Conservation (phyloP, 2,329 filamentous ascomycete genomes). For the Penicillium sclerotiorum region DNA sequence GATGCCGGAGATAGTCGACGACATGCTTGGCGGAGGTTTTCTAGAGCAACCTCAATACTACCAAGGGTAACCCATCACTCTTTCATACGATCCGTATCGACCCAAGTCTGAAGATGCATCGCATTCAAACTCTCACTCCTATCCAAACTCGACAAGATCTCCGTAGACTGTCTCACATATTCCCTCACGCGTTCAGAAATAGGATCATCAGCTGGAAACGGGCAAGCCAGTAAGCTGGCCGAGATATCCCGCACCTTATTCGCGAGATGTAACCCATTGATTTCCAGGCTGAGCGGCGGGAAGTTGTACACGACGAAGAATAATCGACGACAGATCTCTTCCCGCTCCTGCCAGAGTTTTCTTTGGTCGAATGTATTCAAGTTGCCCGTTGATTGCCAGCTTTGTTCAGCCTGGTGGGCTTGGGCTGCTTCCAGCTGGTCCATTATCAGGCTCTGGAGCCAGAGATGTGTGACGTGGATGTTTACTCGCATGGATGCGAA, state of each 20-base stretch:
- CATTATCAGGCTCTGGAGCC: slow-evolving; percentile 40
- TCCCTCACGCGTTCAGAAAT: slow-evolving; percentile 18
- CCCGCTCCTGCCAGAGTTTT: slow-evolving; percentile 34
- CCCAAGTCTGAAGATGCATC: slow-evolving; percentile 13
- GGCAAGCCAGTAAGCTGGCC: slow-evolving; percentile 37
- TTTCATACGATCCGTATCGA: slow-evolving; percentile 13
- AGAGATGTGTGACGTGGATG: slow-evolving; percentile 42
- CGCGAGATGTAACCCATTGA: slow-evolving; percentile 39
- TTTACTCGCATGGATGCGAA: slow-evolving; percentile 36
- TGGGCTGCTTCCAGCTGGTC: slow-evolving; percentile 36
- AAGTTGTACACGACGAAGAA: slow-evolving; percentile 40
- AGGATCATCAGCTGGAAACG: slow-evolving; percentile 24
- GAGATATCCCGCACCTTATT: slow-evolving; percentile 43
- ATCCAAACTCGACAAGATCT: slow-evolving; percentile 16
- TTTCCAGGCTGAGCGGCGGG: slow-evolving; percentile 34
- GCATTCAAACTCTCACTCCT: slow-evolving; percentile 16
- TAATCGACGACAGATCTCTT: slow-evolving; percentile 42
- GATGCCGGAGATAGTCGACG: no score
- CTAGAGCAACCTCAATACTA: no score
- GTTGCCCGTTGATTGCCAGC: not conserved
- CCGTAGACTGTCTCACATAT: slow-evolving; percentile 15
- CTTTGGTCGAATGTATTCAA: not conserved
- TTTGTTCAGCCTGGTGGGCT: not conserved
- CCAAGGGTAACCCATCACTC: no score
- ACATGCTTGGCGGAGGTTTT: no score